Evolutionary conservation across 257 asterid species (phyloP).

Genomic region (Forsythia viridissima): DNA sequence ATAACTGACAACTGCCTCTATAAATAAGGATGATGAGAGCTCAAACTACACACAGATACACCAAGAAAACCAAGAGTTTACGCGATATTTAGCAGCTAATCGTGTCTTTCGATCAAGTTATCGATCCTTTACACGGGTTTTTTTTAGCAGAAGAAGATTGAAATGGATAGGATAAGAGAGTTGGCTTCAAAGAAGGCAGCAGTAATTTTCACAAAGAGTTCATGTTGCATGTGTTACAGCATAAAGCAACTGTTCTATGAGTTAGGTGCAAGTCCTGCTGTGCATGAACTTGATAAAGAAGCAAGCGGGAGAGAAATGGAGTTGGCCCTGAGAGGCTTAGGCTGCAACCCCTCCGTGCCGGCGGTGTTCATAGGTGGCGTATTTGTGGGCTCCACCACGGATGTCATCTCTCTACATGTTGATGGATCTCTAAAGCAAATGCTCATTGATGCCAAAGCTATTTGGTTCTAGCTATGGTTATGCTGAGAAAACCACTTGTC

Average conservation of each 20-base stretch:
- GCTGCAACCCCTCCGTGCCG: slow-evolving; percentile 73
- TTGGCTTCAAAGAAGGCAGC: slow-evolving; percentile 69
- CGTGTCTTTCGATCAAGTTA: not conserved
- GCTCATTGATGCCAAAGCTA: slow-evolving; percentile 68
- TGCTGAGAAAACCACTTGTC: not conserved
- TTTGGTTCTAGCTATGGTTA: slow-evolving; percentile 53
- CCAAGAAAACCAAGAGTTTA: not conserved
- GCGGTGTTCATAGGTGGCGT: slow-evolving; percentile 78
- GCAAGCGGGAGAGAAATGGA: slow-evolving; percentile 64
- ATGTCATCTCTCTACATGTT: slow-evolving; percentile 68
- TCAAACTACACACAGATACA: slow-evolving; percentile 4
- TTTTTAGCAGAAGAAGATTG: not conserved
- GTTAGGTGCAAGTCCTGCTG: slow-evolving; percentile 74
- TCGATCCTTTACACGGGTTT: not conserved
- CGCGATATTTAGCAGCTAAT: not conserved
- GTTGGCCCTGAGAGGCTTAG: slow-evolving; percentile 52
- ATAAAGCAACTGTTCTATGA: slow-evolving; percentile 73
- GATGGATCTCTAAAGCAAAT: slow-evolving; percentile 69
- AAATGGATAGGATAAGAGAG: slow-evolving; percentile 64
- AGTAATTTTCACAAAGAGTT: slow-evolving; percentile 81
- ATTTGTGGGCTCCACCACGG: slow-evolving; percentile 66
- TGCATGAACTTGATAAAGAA: slow-evolving; percentile 71
- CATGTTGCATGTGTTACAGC: slow-evolving; percentile 92
- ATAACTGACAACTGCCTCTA: slow-evolving; percentile 47
- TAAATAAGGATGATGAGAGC: slow-evolving; percentile 44